These are phyloP conservation scores for Conticribra guillardii DNA, from an alignment of 108 stramenopile genomes.

Conservation along the genomic window DNA sequence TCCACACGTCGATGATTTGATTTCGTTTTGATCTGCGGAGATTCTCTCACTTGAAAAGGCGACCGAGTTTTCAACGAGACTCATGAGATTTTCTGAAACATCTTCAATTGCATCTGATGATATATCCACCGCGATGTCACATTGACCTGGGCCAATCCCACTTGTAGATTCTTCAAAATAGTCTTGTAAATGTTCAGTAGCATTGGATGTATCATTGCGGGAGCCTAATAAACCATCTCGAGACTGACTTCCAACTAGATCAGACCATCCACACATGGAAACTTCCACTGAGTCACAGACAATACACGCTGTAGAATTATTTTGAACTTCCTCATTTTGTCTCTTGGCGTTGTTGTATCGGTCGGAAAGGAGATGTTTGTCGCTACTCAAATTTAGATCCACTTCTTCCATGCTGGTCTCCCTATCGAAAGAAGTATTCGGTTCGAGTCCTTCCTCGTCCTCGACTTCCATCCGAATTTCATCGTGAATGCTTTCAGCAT, in stretches of 20 bases:
- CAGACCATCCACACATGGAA: conserved; percentile 25
- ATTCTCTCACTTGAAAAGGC: background rate
- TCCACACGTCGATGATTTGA: too few relatives aligned
- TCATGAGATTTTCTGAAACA: conserved; percentile 26
- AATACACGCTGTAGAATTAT: conserved; percentile 19
- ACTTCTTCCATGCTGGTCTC: background rate
- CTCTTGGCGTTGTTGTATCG: background rate
- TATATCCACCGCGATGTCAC: conserved; percentile 5
- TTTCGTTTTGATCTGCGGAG: too few relatives aligned
- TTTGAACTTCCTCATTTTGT: background rate
- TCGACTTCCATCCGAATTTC: background rate
- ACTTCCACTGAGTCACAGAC: conserved; percentile 34
- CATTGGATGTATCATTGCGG: conserved; percentile 3
- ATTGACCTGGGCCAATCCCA: conserved; percentile 1
- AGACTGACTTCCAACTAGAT: conserved; percentile 16
- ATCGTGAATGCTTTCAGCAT: background rate
- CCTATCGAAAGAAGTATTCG: background rate
- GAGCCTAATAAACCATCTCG: background rate
- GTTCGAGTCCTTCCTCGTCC: background rate
- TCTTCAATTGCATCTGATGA: conserved; percentile 27
- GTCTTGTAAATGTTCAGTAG: too few relatives aligned
- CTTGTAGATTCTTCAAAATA: conserved; percentile 1
- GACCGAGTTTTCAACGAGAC: conserved; percentile 13
- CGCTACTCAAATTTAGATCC: background rate
- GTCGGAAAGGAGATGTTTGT: too few relatives aligned